Evolutionary conservation across 1,284 basidiomycete genomes (phyloP), one percentile per base, ranked within the genome.

Genomic region (Papiliotrema terrestris): DNA sequence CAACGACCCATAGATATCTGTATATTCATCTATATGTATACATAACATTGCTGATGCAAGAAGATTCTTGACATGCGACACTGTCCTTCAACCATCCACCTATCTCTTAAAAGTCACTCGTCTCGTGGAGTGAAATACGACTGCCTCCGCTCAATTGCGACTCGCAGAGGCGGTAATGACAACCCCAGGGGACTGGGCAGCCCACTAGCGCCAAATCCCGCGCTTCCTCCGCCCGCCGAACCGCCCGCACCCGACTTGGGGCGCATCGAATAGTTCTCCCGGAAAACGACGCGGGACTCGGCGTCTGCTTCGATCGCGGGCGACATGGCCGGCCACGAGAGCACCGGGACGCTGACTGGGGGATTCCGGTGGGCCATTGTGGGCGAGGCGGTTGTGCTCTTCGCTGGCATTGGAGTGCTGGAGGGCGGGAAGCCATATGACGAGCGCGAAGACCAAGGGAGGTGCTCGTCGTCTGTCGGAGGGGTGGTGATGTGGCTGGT

Each of bases 271-370:
- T 44, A 45, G n/a, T 36, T 35, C 20, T 44, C 29, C 35, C 22
- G n/a, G 36, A 49, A 49, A 3, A 46, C 44, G 13, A 38, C 36
- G 22, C 39, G 46, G 11, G 35, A 26, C 8, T 47, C 42, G n/a
- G 36, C 32, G 17, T 46, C 36, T 11, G 11, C 29, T 36, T 56
- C 49, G 17, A 46, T 45, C 13, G 53, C 53, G 5, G 53, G 53
- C 29, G 45, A 41, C 53, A 51, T 55, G 14, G 17, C 39, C 8
- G 53, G 53, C 53, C 53, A 55, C 14, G 53, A 55, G 14, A 55
- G 48, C 5, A 55, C 53, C 8, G 41, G 29, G 13, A 51, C 39
- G 20, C n/a, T 20, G 14, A 14, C 38, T 22, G 25, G 44, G 19
- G 20, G 45, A 19, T 41, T 17, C 29, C 23, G n/a, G n/a, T 41